phyloP scores from a whole-genome alignment of 345 rosid species.

The Turritis glabra region DNA sequence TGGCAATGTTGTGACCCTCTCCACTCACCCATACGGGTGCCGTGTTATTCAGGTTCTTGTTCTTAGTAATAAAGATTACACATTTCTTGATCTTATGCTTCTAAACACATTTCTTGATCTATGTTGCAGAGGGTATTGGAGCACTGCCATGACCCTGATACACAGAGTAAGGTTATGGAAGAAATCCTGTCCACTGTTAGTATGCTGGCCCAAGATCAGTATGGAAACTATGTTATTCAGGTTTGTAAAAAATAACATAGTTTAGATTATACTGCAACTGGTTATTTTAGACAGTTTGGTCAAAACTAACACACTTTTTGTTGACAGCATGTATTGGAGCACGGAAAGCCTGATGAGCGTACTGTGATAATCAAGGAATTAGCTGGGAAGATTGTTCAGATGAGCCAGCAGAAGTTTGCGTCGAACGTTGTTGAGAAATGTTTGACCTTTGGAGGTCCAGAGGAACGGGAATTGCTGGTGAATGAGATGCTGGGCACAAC shows the following conservation, averaged over 20 bases:
- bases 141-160: constrained; percentile 73
- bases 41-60: constrained; percentile 86
- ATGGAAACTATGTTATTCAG: constrained; percentile 98
- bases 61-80: not conserved
- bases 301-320: not conserved
- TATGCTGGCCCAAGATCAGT: constrained; percentile 95
- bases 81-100: not conserved
- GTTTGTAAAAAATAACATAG: constrained; percentile 50
- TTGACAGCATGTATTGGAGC: constrained; percentile 91
- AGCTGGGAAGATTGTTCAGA: constrained; percentile 83
- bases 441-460: constrained; percentile 71
- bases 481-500: constrained; percentile 97
- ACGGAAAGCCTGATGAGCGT: constrained; percentile 87
- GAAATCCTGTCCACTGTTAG: constrained; percentile 76
- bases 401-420: constrained; percentile 99
- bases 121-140: constrained; percentile 79
- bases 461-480: constrained; percentile 72
- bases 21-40: constrained; percentile 95
- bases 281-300: not conserved
- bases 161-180: constrained; percentile 86
- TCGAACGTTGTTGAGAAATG: constrained; percentile 95
- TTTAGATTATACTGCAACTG: not conserved
- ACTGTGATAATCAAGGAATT: constrained; percentile 66
- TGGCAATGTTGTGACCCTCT: constrained; percentile 81
- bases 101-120: not conserved